phyloP scores from a whole-genome alignment of 495 filamentous ascomycete species.

The Rusavskia elegans region DNA sequence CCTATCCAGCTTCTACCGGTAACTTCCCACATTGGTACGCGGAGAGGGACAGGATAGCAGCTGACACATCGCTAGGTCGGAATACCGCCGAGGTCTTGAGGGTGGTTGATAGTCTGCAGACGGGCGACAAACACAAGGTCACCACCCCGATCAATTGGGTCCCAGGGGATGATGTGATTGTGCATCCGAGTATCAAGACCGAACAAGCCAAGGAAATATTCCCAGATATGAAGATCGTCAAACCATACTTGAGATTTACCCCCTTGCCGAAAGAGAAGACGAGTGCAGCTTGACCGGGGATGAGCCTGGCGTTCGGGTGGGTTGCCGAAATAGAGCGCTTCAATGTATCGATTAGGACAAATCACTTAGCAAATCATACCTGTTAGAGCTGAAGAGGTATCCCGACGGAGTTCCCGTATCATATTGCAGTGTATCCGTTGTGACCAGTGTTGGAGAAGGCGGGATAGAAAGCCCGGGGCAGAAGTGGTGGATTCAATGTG shows the following conservation, averaged over 20 bases:
- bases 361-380: no score
- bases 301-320: background rate
- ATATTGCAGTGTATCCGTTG: no score
- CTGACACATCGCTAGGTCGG: constrained; percentile 23
- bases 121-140: constrained; percentile 88
- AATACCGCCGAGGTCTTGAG: constrained; percentile 94
- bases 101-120: constrained; percentile 90
- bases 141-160: constrained; percentile 92
- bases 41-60: background rate
- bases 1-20: constrained; percentile 94
- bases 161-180: constrained; percentile 85
- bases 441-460: no score
- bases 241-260: constrained; percentile 76
- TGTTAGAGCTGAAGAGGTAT: no score
- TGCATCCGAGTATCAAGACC: constrained; percentile 75
- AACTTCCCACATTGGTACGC: background rate
- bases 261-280: constrained; percentile 42
- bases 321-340: background rate
- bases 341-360: no score
- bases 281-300: constrained; percentile 12
- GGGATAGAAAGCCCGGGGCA: no score
- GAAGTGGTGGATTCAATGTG: no score
- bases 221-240: constrained; percentile 80
- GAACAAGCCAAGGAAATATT: constrained; percentile 82
- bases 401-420: no score